These are phyloP conservation scores for Lasiosphaeris hirsuta DNA, from an alignment of 495 filamentous ascomycete species.

Conservation along the genomic window DNA sequence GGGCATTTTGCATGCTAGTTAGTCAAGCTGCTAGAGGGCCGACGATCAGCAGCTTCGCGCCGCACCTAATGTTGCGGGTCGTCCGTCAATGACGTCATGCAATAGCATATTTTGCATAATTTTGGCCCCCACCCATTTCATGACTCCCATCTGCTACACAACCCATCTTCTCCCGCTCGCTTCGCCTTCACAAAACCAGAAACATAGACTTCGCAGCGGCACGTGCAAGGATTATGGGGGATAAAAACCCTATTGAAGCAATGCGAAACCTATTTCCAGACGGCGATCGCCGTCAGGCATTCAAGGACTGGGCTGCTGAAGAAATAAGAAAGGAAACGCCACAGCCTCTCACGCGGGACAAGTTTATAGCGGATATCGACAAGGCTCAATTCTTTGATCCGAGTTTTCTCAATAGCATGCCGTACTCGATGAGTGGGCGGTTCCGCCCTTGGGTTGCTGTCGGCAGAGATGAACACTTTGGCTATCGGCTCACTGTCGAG, in stretches of 20 bases:
- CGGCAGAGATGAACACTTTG: not conserved
- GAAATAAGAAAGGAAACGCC: not conserved
- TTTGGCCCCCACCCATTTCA: not conserved
- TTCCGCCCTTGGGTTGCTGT: not conserved
- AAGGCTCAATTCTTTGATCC: not conserved
- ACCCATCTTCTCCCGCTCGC: not conserved
- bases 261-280: not conserved
- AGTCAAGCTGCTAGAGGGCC: too few species aligned
- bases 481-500: not conserved
- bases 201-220: not conserved
- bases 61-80: too few species aligned
- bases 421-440: not conserved
- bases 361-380: not conserved
- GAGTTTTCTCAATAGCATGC: not conserved
- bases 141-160: not conserved
- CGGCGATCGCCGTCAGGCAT: not conserved
- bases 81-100: too few species aligned
- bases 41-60: too few species aligned
- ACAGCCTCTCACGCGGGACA: not conserved
- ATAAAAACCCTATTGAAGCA: not conserved
- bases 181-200: not conserved
- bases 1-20: too few species aligned
- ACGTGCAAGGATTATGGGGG: not conserved
- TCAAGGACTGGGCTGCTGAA: not conserved
- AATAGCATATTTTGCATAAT: too few species aligned